Base-by-base conservation (phyloP, 768 basidiomycete genomes). In the Piloderma croceum region DNA sequence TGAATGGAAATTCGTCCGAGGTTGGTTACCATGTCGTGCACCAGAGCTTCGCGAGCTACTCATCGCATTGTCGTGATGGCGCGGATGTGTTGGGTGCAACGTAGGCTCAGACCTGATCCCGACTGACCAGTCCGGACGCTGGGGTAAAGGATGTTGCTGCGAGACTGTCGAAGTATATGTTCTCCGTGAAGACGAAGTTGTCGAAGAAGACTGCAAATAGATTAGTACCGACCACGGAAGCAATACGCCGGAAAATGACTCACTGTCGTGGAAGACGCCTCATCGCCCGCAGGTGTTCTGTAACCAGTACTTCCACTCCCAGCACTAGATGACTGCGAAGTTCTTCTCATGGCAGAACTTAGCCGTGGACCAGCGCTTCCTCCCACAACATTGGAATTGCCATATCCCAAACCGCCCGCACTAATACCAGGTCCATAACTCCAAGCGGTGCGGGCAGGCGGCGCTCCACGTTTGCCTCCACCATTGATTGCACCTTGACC, bases 101-200 rank as follows among this genome's bases (percentile, higher is more conserved):
- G 77, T 83, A 21, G 81, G 79, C 44, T 86, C 81, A 0, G 86
- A 76, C 57, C 83, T 87, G 24, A 90, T 68, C 12, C 86, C 86
- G 4, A 90, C 84, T 13, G 89, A 88, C 89, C 90, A 91, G 57
- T 91, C 89, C 29, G 89, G 89, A 42, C 89, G 73, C 3, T 86
- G 66, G 3, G 89, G 89, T 27, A 91, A 70, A 11, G 88, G 89
- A 42, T 81, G 79, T 63, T 88, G 71, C 49, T 29, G 19, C 18
- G 82, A 84, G 3, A 86, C 86, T 5, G 82, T 69, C 1, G 74
- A 76, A 24, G 86, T 87, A 2, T 83, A 84, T 48, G 75, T 85
- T 5, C 84, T 86, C 47, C 78, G 74, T 27, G 82, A 74, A 27
- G 88, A 90, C 1, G 85, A 87, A 0, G 86, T 88, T 5, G 89